A percentile compares a stretch with the other conserved stretches of the same genome.
Evolutionary conservation across 192 early-diverging fungal genomes (phyloP).

Genomic region (Dimargaris cristalligena): DNA sequence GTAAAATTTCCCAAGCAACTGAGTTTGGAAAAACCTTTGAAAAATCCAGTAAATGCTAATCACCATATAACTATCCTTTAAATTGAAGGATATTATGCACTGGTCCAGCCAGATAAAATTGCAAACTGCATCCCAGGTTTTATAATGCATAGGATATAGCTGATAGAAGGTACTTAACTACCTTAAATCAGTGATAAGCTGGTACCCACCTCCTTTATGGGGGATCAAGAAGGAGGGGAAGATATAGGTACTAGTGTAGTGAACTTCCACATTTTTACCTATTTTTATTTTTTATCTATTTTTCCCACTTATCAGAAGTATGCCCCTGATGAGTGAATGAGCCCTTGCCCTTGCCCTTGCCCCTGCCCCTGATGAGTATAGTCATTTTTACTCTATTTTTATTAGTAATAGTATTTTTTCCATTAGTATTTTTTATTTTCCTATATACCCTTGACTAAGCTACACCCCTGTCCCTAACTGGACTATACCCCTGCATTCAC

Average conservation of each 20-base stretch:
- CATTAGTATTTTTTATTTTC: too few relatives aligned
- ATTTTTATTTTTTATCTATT: too few relatives aligned
- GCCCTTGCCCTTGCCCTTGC: too few relatives aligned
- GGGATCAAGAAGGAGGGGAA: conserved; percentile 8
- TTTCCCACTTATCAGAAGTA: too few relatives aligned
- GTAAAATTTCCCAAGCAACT: background rate
- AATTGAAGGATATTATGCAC: background rate
- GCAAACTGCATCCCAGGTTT: background rate
- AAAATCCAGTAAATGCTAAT: background rate
- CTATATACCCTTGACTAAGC: too few relatives aligned
- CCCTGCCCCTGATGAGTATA: too few relatives aligned
- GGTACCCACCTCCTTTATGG: conserved; percentile 3
- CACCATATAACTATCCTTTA: conserved; percentile 3
- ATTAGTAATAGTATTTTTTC: too few relatives aligned
- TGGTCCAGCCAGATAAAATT: background rate
- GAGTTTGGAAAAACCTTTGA: background rate
- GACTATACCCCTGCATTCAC: too few relatives aligned
- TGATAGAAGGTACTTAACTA: background rate
- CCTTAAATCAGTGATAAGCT: background rate
- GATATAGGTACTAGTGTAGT: background rate
- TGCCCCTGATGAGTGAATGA: too few relatives aligned
- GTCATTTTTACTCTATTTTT: too few relatives aligned
- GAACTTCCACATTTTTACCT: too few relatives aligned
- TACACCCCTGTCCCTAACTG: too few relatives aligned
- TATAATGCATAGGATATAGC: background rate